A percentile compares a stretch with the other conserved stretches of the same genome.
These are phyloP conservation scores for Candida suzukii DNA, from an alignment of 805 yeast species.

Conservation along the genomic window DNA sequence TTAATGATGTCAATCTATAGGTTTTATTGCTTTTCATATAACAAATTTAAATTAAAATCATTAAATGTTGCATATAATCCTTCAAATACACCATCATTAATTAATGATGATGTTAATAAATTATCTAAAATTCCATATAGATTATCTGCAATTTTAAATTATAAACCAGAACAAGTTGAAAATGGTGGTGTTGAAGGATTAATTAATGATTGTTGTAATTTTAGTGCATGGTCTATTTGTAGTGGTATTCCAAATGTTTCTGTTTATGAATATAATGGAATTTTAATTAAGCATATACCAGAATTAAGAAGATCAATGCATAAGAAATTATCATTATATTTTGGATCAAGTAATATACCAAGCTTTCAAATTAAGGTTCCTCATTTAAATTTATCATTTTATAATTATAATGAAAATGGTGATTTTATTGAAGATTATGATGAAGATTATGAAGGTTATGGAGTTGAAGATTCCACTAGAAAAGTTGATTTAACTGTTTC, in stretches of 20 bases:
- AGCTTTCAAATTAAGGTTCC: conserved; percentile 58
- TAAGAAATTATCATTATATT: conserved; percentile 59
- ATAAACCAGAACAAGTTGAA: conserved; percentile 71
- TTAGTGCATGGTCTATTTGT: conserved; percentile 83
- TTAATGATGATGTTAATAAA: conserved; percentile 72
- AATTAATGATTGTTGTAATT: conserved; percentile 66
- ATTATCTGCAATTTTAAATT: conserved; percentile 67
- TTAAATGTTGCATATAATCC: conserved; percentile 61
- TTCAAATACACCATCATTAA: conserved; percentile 73
- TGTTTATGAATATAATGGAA: conserved; percentile 76
- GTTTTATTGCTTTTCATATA: conserved; percentile 42
- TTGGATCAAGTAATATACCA: conserved; percentile 66
- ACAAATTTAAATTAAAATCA: conserved; percentile 48
- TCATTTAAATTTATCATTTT: conserved; percentile 47
- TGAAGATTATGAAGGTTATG: conserved; percentile 14
- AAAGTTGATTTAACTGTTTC: conserved; percentile 54
- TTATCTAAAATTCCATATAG: conserved; percentile 72
- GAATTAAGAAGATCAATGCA: conserved; percentile 51
- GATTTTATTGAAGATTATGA: conserved; percentile 26
- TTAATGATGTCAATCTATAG: conserved; percentile 50
- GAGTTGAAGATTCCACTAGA: conserved; percentile 12
- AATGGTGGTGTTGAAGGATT: conserved; percentile 87
- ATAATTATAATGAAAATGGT: conserved; percentile 30
- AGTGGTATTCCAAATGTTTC: conserved; percentile 72
- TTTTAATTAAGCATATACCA: conserved; percentile 45